phyloP scores from a whole-genome alignment of 2,329 filamentous ascomycete species.

The Metarhizium anisopliae region DNA sequence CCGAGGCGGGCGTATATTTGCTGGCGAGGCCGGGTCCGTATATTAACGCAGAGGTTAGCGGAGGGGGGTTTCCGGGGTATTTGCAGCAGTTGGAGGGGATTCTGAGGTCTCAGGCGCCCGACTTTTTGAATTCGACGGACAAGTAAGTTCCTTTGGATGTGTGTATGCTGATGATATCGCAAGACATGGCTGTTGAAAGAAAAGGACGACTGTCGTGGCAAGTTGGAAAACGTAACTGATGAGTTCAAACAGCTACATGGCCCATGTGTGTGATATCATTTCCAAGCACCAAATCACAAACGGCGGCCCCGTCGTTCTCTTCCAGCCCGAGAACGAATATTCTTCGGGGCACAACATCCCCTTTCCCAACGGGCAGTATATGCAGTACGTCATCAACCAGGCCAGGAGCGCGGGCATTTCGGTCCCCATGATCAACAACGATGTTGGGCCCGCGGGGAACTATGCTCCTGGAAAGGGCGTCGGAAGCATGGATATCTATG shows the following conservation, averaged over 20 bases:
- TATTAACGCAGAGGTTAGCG: constrained; percentile 69
- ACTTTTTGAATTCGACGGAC: constrained; percentile 58
- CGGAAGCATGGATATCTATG: constrained; percentile 50
- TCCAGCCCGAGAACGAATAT: constrained; percentile 81
- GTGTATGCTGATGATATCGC: background rate
- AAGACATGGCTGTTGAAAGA: background rate
- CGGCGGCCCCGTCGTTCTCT: constrained; percentile 68
- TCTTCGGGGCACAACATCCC: constrained; percentile 37
- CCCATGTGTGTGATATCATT: constrained; percentile 54
- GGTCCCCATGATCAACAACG: constrained; percentile 69
- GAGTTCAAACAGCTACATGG: constrained; percentile 40
- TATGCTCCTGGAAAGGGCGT: constrained; percentile 54
- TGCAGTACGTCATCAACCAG: constrained; percentile 62
- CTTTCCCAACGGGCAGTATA: constrained; percentile 60
- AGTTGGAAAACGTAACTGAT: background rate
- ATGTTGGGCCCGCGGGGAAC: constrained; percentile 50
- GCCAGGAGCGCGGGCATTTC: constrained; percentile 59
- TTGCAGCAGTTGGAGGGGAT: constrained; percentile 57
- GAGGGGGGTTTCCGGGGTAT: constrained; percentile 78
- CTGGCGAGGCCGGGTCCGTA: constrained; percentile 65
- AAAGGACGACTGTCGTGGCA: background rate
- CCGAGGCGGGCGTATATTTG: constrained; percentile 65
- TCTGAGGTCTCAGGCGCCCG: constrained; percentile 52
- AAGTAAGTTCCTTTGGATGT: constrained; percentile 33
- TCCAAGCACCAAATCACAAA: constrained; percentile 74